A percentile compares a stretch with the other conserved stretches of the same genome.
Evolutionary conservation across 2,329 filamentous ascomycete species (phyloP).

Genomic region (Phaeoacremonium minimum): DNA sequence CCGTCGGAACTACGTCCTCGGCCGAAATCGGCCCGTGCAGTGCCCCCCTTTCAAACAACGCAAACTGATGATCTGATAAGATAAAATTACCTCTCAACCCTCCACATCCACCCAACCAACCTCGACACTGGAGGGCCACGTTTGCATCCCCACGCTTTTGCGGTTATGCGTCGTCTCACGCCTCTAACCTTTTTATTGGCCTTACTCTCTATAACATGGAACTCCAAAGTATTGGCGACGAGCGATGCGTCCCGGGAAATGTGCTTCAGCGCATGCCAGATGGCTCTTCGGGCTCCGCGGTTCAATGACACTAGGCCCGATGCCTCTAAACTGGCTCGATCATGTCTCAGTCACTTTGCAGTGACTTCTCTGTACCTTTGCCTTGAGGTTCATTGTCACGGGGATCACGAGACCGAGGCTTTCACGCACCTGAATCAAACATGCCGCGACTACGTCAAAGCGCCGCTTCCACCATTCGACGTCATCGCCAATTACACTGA

Average conservation of each 20-base stretch:
- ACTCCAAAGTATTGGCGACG: not conserved
- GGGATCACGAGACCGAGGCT: conserved; percentile 14
- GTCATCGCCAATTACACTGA: conserved; percentile 27
- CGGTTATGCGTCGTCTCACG: not conserved
- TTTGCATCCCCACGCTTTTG: not conserved
- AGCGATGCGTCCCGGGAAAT: conserved; percentile 3
- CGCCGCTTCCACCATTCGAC: conserved; percentile 25
- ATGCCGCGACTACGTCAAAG: conserved; percentile 19
- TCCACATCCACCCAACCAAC: not conserved
- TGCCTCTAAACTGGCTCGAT: conserved; percentile 11
- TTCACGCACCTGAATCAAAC: conserved; percentile 26
- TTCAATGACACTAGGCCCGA: conserved; percentile 22
- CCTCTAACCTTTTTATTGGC: not conserved
- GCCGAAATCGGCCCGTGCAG: conserved; percentile 3
- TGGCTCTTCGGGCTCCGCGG: conserved; percentile 18
- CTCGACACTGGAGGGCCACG: not conserved
- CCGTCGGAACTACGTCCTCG: no score
- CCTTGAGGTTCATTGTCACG: conserved; percentile 26
- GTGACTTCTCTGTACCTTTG: conserved; percentile 32
- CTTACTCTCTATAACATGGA: not conserved
- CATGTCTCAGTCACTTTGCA: conserved; percentile 22
- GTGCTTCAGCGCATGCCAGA: conserved; percentile 27
- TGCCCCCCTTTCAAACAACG: not conserved
- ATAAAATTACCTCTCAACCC: conserved; percentile 3
- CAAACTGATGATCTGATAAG: conserved; percentile 8